A percentile compares a stretch with the other conserved stretches of the same genome.
Evolutionary conservation across 768 basidiomycete species (phyloP).

Genomic region (Russula griseocarnosa): DNA sequence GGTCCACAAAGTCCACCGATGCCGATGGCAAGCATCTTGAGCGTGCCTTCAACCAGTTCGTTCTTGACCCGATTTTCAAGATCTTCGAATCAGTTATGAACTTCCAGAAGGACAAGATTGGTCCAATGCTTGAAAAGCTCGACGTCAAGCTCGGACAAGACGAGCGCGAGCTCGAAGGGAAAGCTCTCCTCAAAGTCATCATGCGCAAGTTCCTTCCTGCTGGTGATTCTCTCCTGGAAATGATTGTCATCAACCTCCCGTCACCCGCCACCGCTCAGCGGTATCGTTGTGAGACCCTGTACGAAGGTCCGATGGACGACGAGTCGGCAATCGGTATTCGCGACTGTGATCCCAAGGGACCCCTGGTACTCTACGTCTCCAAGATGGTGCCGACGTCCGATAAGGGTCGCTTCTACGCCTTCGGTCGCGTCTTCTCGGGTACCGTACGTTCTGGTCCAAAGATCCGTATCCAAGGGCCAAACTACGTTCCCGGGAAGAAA

Average conservation of each 20-base stretch:
- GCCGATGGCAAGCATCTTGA: conserved; percentile 87
- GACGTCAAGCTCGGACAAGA: conserved; percentile 84
- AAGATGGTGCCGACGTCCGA: conserved; percentile 99
- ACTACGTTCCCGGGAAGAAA: conserved; percentile 98
- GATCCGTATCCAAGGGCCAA: conserved; percentile 98
- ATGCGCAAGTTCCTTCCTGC: conserved; percentile 99
- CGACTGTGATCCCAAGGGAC: conserved; percentile 94
- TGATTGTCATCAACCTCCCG: conserved; percentile 99
- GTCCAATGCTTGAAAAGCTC: conserved; percentile 90
- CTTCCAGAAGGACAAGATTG: conserved; percentile 91
- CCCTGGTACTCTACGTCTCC: conserved; percentile 96
- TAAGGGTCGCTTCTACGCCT: conserved; percentile 99
- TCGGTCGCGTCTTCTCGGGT: conserved; percentile 99
- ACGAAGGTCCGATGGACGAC: conserved; percentile 99
- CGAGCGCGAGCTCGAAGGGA: conserved; percentile 92
- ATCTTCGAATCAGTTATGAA: conserved; percentile 99
- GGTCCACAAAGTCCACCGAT: conserved; percentile 74
- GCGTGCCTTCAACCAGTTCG: conserved; percentile 97
- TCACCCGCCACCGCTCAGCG: conserved; percentile 96
- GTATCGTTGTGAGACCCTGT: conserved; percentile 98
- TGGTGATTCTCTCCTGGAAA: conserved; percentile 97
- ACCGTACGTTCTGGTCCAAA: conserved; percentile 97
- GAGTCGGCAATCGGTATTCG: conserved; percentile 98
- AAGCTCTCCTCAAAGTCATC: conserved; percentile 91
- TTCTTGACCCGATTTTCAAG: conserved; percentile 98